Evolutionary conservation across 257 asterid species (phyloP).

Genomic region (Forsythia viridissima): DNA sequence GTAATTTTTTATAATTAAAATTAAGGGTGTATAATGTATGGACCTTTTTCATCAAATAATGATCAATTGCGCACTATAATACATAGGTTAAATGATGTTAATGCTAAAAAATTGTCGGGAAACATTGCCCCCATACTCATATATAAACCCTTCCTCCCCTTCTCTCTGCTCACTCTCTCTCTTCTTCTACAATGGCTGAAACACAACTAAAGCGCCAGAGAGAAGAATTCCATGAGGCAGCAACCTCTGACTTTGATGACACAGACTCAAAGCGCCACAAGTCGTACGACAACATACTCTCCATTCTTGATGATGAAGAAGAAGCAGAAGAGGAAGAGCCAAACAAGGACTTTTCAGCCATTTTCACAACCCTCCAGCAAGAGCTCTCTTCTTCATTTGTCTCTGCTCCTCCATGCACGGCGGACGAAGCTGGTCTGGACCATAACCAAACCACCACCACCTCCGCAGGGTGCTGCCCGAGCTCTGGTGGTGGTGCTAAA

Average conservation of each 20-base stretch:
- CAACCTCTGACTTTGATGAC: conserved; percentile 1
- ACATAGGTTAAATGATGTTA: too few species aligned
- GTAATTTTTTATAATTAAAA: too few species aligned
- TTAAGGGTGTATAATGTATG: too few species aligned
- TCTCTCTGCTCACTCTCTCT: conserved; percentile 20
- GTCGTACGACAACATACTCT: conserved; percentile 48
- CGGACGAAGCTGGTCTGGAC: conserved; percentile 16
- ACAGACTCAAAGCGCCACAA: conserved; percentile 53
- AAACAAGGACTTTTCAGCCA: conserved; percentile 56
- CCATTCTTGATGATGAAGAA: conserved; percentile 66
- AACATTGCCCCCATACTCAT: too few species aligned
- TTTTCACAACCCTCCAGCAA: conserved; percentile 64
- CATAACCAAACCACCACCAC: neutral
- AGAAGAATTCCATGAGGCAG: conserved; percentile 36
- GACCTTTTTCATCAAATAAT: too few species aligned
- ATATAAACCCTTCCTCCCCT: too few species aligned
- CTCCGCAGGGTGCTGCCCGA: conserved; percentile 19
- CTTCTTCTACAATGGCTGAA: conserved; percentile 71
- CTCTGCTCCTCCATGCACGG: conserved; percentile 15
- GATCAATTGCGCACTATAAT: too few species aligned
- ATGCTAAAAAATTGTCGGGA: too few species aligned
- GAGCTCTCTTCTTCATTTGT: conserved; percentile 47
- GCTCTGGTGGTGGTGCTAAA: neutral
- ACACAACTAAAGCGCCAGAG: conserved; percentile 63
- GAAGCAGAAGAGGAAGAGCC: conserved; percentile 26